Evolutionary conservation across 129 eudicot species (phyloP).

Genomic region (Erigeron canadensis): DNA sequence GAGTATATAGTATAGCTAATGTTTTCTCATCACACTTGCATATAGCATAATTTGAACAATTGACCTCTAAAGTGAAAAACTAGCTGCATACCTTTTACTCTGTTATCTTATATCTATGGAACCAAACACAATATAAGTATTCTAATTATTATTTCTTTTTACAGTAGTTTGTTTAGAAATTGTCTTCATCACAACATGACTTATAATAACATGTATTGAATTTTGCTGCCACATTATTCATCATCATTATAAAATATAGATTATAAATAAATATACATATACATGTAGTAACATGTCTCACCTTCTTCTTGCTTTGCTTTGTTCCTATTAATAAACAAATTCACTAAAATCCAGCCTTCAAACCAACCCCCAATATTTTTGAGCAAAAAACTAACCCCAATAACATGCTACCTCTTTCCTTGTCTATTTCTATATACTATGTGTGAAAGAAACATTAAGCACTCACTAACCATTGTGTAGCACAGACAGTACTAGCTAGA

Average conservation of each 20-base stretch:
- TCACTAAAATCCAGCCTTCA: slow-evolving; percentile 6
- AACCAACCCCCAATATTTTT: slow-evolving; percentile 19
- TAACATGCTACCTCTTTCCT: slow-evolving; percentile 5
- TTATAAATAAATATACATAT: not conserved
- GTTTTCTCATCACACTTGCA: no score
- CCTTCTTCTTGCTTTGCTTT: slow-evolving; percentile 9
- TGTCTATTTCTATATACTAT: not conserved
- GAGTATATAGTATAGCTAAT: no score
- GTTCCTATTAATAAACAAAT: slow-evolving; percentile 26
- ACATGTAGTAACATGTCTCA: slow-evolving; percentile 3
- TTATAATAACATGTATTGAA: not conserved
- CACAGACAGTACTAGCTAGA: slow-evolving; percentile 12
- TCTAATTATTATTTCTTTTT: not conserved
- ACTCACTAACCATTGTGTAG: slow-evolving; percentile 6
- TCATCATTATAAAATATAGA: not conserved
- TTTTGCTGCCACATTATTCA: not conserved
- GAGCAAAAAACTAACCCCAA: not conserved
- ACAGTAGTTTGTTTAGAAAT: slow-evolving; percentile 7
- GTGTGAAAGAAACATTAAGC: not conserved
- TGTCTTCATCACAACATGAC: not conserved
- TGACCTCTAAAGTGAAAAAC: no score
- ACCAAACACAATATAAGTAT: not conserved
- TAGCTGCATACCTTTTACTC: no score
- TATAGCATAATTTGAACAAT: no score
- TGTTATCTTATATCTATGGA: no score